phyloP scores from a whole-genome alignment of 2,329 filamentous ascomycete genomes.

The Stemphylium vesicarium region DNA sequence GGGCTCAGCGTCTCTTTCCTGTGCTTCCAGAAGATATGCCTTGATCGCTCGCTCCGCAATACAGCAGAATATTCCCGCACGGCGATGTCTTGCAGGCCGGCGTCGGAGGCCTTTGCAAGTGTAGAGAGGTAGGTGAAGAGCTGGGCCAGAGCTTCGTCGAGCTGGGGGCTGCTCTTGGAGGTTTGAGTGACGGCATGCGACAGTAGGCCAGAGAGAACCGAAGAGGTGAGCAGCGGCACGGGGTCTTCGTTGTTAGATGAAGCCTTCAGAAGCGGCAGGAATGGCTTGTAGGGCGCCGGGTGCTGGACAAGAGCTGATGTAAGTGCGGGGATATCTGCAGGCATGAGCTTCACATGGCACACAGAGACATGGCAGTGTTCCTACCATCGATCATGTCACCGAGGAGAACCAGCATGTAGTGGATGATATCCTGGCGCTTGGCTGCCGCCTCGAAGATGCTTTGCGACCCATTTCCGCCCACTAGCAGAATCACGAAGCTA shows the following conservation, averaged over 20 bases:
- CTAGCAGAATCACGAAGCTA: conserved; percentile 80
- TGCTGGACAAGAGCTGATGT: conserved; percentile 77
- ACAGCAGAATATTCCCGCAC: conserved; percentile 89
- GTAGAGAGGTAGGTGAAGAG: conserved; percentile 86
- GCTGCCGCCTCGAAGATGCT: conserved; percentile 82
- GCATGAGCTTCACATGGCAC: conserved; percentile 22
- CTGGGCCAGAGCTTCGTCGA: conserved; percentile 77
- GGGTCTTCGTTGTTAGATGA: conserved; percentile 84
- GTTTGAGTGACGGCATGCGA: conserved; percentile 67
- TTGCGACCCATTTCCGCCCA: conserved; percentile 69
- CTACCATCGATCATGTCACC: conserved; percentile 86
- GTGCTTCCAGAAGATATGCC: conserved; percentile 90
- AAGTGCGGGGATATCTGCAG: conserved; percentile 76
- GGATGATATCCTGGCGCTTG: conserved; percentile 87
- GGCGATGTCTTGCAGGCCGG: conserved; percentile 91
- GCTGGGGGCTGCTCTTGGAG: conserved; percentile 65
- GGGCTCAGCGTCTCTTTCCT: conserved; percentile 83
- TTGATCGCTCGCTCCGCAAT: conserved; percentile 74
- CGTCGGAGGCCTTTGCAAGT: conserved; percentile 83
- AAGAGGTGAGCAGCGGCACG: conserved; percentile 87
- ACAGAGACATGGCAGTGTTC: neutral
- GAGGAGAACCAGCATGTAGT: conserved; percentile 91
- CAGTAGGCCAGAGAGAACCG: conserved; percentile 82
- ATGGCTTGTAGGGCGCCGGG: conserved; percentile 74
- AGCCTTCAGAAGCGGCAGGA: conserved; percentile 82